Evolutionary conservation across 441 rosid genomes (phyloP).

Genomic region (Pelargonium fulgidum): DNA sequence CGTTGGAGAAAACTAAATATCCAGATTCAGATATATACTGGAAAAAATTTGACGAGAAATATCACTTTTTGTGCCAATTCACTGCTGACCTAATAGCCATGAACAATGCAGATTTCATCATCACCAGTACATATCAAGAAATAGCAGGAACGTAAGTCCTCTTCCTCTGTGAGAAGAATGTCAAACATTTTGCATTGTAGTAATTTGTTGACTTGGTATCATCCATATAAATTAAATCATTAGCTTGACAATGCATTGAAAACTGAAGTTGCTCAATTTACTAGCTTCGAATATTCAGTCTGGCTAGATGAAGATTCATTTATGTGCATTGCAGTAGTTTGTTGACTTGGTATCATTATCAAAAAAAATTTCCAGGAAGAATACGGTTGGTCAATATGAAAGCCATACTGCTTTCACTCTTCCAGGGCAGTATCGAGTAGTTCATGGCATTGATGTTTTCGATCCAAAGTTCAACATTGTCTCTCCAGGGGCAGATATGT

Average conservation of each 20-base stretch:
- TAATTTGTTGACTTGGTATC: neutral
- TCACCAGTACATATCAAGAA: conserved; percentile 96
- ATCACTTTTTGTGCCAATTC: conserved; percentile 92
- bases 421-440: conserved; percentile 82
- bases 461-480: conserved; percentile 94
- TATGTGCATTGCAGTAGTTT: conserved; percentile 16
- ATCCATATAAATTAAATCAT: neutral
- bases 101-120: conserved; percentile 91
- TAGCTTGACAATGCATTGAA: neutral
- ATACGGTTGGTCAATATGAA: conserved; percentile 89
- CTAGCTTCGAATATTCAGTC: conserved; percentile 4
- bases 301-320: no score
- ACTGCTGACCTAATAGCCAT: conserved; percentile 92
- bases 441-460: conserved; percentile 87
- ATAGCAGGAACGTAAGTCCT: conserved; percentile 84
- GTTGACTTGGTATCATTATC: conserved; percentile 16
- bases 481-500: conserved; percentile 90
- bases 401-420: conserved; percentile 82
- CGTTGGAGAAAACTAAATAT: conserved; percentile 96
- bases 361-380: no score
- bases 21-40: conserved; percentile 96
- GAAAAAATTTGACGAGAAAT: conserved; percentile 78
- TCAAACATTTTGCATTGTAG: no score
- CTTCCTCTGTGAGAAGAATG: no score
- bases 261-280: conserved; percentile 13